phyloP scores from a whole-genome alignment of 2,329 filamentous ascomycete genomes.

The Aureobasidium musti region DNA sequence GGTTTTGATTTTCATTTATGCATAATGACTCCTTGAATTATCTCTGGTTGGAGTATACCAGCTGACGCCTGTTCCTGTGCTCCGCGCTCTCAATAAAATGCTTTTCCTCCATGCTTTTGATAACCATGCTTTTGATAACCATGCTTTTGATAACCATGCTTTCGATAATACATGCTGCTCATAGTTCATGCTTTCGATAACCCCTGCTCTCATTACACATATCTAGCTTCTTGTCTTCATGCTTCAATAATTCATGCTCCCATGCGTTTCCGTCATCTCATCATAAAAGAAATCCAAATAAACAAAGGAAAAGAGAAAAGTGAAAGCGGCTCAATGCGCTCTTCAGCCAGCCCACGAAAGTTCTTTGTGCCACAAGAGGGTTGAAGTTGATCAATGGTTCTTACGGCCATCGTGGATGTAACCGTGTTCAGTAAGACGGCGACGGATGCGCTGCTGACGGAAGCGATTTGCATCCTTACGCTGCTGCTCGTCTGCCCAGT shows the following conservation, averaged over 20 bases:
- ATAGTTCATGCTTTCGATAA: too few species aligned
- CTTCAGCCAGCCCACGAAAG: not conserved
- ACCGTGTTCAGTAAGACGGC: not conserved
- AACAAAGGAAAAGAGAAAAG: not conserved
- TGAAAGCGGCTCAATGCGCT: not conserved
- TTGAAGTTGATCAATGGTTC: not conserved
- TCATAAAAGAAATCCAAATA: not conserved
- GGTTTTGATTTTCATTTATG: not conserved
- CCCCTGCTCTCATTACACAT: not conserved
- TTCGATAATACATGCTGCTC: too few species aligned
- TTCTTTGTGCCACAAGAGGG: not conserved
- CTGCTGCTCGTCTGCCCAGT: not conserved
- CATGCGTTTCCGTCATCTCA: not conserved
- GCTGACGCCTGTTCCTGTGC: too few species aligned
- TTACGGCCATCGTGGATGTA: not conserved
- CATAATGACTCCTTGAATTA: too few species aligned
- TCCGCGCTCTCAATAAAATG: too few species aligned
- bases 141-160: too few species aligned
- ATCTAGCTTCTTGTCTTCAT: too few species aligned
- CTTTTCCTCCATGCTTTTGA: too few species aligned
- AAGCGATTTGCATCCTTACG: not conserved
- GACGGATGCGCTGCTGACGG: conserved; percentile 2
- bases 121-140: too few species aligned
- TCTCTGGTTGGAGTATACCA: too few species aligned
- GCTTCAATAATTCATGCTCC: not conserved